Conservation (phyloP, 305 asterid genomes). For the Fraxinus velutina region DNA sequence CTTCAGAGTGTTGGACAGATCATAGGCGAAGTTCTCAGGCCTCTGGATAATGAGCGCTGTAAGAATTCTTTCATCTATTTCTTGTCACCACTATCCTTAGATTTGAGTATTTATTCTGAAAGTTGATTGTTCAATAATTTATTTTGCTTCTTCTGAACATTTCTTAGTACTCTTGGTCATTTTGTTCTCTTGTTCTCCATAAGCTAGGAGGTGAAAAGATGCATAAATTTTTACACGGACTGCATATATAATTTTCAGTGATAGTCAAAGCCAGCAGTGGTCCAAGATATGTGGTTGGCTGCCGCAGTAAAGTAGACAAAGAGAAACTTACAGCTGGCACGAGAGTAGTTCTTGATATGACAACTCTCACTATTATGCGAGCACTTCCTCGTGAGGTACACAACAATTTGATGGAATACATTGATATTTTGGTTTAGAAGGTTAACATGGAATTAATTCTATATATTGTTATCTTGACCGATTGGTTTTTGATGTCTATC, state of each 20-base stretch:
- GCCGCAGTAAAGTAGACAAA: slow-evolving; percentile 94
- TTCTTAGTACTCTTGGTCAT: not conserved
- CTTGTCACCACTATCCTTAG: not conserved
- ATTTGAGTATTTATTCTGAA: not conserved
- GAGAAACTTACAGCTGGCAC: slow-evolving; percentile 82
- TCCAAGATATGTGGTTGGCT: slow-evolving; percentile 96
- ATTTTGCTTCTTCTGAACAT: not conserved
- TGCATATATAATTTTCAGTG: slow-evolving; percentile 41
- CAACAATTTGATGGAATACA: slow-evolving; percentile 7
- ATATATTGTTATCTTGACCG: not conserved
- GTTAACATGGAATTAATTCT: slow-evolving; percentile 3
- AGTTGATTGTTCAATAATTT: slow-evolving; percentile 1
- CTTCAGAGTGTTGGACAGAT: slow-evolving; percentile 99
- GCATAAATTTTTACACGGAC: slow-evolving; percentile 4
- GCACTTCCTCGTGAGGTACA: slow-evolving; percentile 96
- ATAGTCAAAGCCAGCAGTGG: slow-evolving; percentile 98
- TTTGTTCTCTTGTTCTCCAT: slow-evolving; percentile 18
- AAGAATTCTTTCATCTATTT: slow-evolving; percentile 27
- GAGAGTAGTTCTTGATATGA: slow-evolving; percentile 94
- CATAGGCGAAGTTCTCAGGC: slow-evolving; percentile 97
- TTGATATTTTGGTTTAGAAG: slow-evolving; percentile 5
- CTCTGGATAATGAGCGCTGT: slow-evolving; percentile 95
- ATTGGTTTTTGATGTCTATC: slow-evolving; percentile 4
- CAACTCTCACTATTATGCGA: slow-evolving; percentile 93
- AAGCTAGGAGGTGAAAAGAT: not conserved